Conservation (phyloP, 225 moss, liverwort and hornwort species). For the Pseudoscleropodium purum region DNA sequence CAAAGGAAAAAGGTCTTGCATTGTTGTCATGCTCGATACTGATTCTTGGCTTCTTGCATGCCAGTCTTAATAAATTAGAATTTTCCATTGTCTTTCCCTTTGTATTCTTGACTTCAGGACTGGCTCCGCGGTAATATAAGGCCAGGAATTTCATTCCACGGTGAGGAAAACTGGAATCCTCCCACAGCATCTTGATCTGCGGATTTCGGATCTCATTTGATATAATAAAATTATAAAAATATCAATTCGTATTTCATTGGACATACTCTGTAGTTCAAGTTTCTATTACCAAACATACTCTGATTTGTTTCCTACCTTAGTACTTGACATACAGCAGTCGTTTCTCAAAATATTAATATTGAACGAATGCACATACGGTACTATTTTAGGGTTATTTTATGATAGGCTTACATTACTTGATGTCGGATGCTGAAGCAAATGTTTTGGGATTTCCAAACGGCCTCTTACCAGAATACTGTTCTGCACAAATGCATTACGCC, state of each 20-base stretch:
- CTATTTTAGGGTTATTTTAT: not conserved
- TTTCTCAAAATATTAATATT: not conserved
- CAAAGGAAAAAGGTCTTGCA: not conserved
- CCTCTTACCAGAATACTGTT: not conserved
- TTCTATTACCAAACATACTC: not conserved
- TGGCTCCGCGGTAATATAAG: not conserved
- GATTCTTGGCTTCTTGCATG: not conserved
- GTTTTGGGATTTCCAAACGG: not conserved
- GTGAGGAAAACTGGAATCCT: not conserved
- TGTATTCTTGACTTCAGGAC: not conserved
- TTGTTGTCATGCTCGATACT: not conserved
- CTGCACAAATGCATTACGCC: not conserved
- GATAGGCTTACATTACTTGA: not conserved
- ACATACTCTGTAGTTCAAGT: not conserved
- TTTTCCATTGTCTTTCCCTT: not conserved
- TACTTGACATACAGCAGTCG: not conserved
- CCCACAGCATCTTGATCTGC: not conserved
- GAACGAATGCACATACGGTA: not conserved
- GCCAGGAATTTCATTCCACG: not conserved
- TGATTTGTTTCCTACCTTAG: not conserved
- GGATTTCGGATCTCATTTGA: not conserved
- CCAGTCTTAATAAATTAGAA: not conserved
- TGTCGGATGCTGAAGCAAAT: not conserved
- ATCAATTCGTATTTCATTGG: not conserved
- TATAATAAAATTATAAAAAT: not conserved